phyloP scores from a whole-genome alignment of 257 asterid genomes.

The Leonotis leonurus region DNA sequence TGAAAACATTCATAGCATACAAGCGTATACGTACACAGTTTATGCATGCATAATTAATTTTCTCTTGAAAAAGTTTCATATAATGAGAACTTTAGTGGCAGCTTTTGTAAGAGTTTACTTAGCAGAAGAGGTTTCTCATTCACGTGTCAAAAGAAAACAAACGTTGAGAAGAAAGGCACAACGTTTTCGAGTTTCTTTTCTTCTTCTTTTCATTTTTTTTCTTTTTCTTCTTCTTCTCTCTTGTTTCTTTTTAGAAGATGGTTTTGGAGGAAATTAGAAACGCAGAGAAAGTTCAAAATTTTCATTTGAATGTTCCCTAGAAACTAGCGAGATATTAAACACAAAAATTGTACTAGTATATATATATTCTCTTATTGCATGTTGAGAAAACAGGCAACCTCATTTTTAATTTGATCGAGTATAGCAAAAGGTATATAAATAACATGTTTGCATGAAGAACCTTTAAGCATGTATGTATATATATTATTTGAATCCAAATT shows the following conservation, averaged over 20 bases:
- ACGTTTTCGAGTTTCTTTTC: neutral
- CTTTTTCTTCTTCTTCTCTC: neutral
- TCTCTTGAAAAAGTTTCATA: neutral
- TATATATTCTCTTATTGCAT: too few species aligned
- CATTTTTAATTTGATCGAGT: neutral
- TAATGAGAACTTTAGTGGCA: neutral
- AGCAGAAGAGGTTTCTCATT: constrained; percentile 15
- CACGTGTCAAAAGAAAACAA: neutral
- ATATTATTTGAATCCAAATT: neutral
- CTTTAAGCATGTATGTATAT: neutral
- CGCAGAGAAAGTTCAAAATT: neutral
- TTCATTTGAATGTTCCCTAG: too few species aligned
- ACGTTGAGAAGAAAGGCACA: neutral
- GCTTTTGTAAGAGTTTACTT: constrained; percentile 6
- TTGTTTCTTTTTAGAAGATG: neutral
- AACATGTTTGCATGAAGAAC: neutral
- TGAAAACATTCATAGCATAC: too few species aligned
- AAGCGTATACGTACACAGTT: too few species aligned
- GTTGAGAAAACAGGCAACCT: neutral
- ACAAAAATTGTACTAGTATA: too few species aligned
- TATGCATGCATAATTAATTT: neutral
- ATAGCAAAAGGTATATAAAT: too few species aligned
- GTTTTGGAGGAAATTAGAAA: neutral
- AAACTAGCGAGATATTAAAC: too few species aligned
- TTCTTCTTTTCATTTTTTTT: too few species aligned